Evolutionary conservation across 2,329 filamentous ascomycete genomes (phyloP), one percentile per base, ranked within the genome.

Genomic region (Chaetomium globosum): DNA sequence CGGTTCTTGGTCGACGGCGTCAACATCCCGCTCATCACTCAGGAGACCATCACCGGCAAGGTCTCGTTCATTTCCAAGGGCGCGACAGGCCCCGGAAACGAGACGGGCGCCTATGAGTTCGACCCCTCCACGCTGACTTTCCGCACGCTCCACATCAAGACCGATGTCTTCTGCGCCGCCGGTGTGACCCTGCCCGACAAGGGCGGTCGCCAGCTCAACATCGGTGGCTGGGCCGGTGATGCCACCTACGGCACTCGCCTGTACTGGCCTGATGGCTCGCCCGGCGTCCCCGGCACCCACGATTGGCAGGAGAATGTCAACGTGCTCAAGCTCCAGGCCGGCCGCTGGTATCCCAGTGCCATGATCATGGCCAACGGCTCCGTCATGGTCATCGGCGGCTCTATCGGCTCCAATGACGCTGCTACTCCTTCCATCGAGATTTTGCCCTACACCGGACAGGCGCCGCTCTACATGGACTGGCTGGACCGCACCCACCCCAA

Each of bases 101-200:
- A 81, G 49, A 86, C 84, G 4, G 85, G 85, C 54, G 82, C 84
- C 1, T 87, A 86, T 68, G 85, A 87, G 71, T 77, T 86, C n/a
- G 85, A 87, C 70, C 76, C 82, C 0, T 74, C 77, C 13, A 67
- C 63, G 9, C 75, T 77, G 43, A 72, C 82, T 4, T 86, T 82
- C 82, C 78, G 83, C 58, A 72, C 79, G n/a, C 80, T 86, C 75
- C 81, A 85, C 68, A 78, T 70, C 70, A 82, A 84, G 75, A 85
- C 83, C 0, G 85, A 87, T 69, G 80, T 87, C 30, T 87, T 87
- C 74, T 87, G 85, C 71, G 80, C 85, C 36, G 85, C 82, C 21
- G 81, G 82, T 43, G 69, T 87, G n/a, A 83, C 81, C 7, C 76
- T 87, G 46, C 85, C 85, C 2, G 84, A 87, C 72, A 82, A 81